Conservation (phyloP, 805 yeast species). For the Suhomyces pyralidae region DNA sequence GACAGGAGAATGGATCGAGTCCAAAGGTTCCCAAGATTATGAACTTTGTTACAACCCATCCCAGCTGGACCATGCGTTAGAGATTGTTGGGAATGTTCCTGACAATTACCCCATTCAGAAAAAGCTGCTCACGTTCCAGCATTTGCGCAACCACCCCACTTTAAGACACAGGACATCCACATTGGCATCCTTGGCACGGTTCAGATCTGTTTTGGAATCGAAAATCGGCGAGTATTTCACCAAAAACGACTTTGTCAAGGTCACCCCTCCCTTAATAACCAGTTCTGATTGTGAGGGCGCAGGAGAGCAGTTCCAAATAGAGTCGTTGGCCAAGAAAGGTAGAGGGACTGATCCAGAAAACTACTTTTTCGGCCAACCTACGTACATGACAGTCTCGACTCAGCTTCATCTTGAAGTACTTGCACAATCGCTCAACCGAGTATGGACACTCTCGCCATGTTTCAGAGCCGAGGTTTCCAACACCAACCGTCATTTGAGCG, state of each 20-base stretch:
- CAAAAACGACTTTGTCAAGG: slow-evolving; percentile 57
- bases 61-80: slow-evolving; percentile 30
- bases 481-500: slow-evolving; percentile 87
- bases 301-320: slow-evolving; percentile 78
- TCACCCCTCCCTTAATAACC: slow-evolving; percentile 83
- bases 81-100: slow-evolving; percentile 59
- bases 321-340: slow-evolving; percentile 18
- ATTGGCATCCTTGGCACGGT: slow-evolving; percentile 64
- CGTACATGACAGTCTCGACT: slow-evolving; percentile 84
- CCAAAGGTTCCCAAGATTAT: slow-evolving; percentile 31
- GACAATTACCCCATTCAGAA: slow-evolving; percentile 79
- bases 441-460: slow-evolving; percentile 88
- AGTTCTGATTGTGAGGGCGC: slow-evolving; percentile 96
- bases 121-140: slow-evolving; percentile 64
- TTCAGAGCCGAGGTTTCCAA: slow-evolving; percentile 92
- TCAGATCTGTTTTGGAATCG: slow-evolving; percentile 65
- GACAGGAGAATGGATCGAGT: slow-evolving; percentile 31
- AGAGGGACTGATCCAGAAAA: not conserved
- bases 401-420: slow-evolving; percentile 87
- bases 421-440: slow-evolving; percentile 70
- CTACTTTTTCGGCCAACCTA: slow-evolving; percentile 59
- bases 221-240: slow-evolving; percentile 54
- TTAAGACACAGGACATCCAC: slow-evolving; percentile 70
- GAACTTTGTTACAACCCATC: slow-evolving; percentile 27
- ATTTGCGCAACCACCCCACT: slow-evolving; percentile 69